Evolutionary conservation across 108 stramenopile genomes (phyloP).

Genomic region (Fragilaria radians): DNA sequence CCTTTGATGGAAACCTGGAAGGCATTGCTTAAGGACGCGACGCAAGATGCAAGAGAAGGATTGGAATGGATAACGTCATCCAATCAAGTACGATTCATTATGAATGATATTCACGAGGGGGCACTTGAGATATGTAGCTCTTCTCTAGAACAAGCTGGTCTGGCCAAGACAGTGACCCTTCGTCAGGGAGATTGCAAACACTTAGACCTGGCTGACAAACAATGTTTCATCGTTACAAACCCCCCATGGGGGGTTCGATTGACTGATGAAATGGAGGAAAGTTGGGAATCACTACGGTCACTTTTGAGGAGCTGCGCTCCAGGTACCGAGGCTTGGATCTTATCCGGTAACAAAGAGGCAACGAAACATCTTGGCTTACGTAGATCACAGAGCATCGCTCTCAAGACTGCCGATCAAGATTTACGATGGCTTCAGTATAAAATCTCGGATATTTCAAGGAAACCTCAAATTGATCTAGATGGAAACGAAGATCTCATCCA

Average conservation of each 20-base stretch:
- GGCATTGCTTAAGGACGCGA: conserved; percentile 52
- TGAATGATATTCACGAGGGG: conserved; percentile 43
- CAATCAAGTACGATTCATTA: conserved; percentile 1
- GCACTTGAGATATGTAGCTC: conserved; percentile 31
- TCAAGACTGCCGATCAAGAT: conserved; percentile 67
- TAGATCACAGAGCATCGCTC: conserved; percentile 47
- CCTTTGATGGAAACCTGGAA: conserved; percentile 41
- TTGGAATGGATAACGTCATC: conserved; percentile 19
- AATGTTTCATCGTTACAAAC: conserved; percentile 48
- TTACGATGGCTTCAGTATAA: conserved; percentile 79
- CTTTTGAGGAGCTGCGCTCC: conserved; percentile 52
- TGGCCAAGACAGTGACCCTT: conserved; percentile 34
- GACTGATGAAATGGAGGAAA: conserved; percentile 59
- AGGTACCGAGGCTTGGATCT: conserved; percentile 61
- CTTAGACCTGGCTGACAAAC: conserved; percentile 21
- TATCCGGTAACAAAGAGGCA: conserved; percentile 64
- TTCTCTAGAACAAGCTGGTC: conserved; percentile 40
- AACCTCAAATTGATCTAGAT: neutral
- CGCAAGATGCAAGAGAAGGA: conserved; percentile 40
- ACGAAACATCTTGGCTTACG: conserved; percentile 60
- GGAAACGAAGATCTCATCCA: neutral
- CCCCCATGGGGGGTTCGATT: conserved; percentile 80
- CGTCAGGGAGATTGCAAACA: conserved; percentile 59
- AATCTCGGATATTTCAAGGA: conserved; percentile 21
- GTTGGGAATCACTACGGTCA: conserved; percentile 63